Percentiles rank a stretch among this genome's conserved stretches.
Evolutionary conservation across 2,329 filamentous ascomycete species (phyloP).

Genomic region (Cadophora sp.): DNA sequence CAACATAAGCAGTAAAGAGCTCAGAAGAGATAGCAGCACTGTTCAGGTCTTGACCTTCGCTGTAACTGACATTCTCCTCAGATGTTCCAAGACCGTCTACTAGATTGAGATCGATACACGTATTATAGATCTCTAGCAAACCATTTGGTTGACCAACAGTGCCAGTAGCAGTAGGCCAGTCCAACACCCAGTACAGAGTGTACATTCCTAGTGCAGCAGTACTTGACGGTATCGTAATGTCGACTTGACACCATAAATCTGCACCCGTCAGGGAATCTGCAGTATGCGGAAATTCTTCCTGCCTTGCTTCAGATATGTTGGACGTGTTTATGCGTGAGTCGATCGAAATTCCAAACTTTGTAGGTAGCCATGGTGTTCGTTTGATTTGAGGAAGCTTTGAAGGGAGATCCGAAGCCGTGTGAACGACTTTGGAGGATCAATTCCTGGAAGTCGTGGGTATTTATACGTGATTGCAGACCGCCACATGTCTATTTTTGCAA

Average conservation of each 20-base stretch:
- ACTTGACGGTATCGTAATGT: conserved; percentile 76
- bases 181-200: conserved; percentile 96
- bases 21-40: conserved; percentile 16
- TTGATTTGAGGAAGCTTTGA: too few relatives aligned
- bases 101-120: conserved; percentile 59
- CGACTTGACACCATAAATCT: conserved; percentile 70
- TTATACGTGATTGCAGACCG: too few relatives aligned
- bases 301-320: conserved; percentile 13
- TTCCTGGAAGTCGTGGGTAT: too few relatives aligned
- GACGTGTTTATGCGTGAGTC: conserved; percentile 11
- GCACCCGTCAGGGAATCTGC: conserved; percentile 9
- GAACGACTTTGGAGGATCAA: too few relatives aligned
- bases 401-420: too few relatives aligned
- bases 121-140: conserved; percentile 63
- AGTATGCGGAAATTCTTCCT: conserved; percentile 10
- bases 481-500: too few relatives aligned
- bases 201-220: conserved; percentile 67
- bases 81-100: conserved; percentile 10
- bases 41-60: conserved; percentile 5
- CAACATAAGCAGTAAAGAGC: conserved; percentile 7
- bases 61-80: conserved; percentile 5
- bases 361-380: too few relatives aligned
- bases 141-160: conserved; percentile 37
- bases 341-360: too few relatives aligned
- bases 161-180: conserved; percentile 74